phyloP scores from a whole-genome alignment of 495 filamentous ascomycete genomes.

The Sporormia fimetaria region DNA sequence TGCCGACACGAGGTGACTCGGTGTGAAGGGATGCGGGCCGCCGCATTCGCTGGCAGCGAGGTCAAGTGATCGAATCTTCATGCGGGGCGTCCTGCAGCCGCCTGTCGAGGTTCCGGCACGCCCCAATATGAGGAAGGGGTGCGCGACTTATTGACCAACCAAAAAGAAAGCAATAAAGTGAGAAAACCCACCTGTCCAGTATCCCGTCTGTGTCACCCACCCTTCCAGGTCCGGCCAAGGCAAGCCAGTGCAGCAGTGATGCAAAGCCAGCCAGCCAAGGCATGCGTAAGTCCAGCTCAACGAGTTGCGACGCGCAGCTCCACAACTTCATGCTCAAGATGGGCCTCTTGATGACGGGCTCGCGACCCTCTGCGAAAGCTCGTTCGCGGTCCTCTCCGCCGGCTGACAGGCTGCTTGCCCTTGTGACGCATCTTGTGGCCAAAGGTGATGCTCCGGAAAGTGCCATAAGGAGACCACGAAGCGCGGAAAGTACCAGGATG shows the following conservation, averaged over 20 bases:
- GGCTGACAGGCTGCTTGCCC: constrained; percentile 21
- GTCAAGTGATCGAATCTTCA: constrained; percentile 60
- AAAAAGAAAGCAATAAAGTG: constrained; percentile 17
- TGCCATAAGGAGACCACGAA: constrained; percentile 50
- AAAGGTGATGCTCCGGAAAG: constrained; percentile 43
- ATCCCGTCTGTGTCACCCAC: constrained; percentile 62
- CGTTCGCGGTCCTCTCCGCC: constrained; percentile 20
- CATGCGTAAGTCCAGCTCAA: constrained; percentile 66
- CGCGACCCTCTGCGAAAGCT: constrained; percentile 6
- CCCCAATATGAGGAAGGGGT: constrained; percentile 4
- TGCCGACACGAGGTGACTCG: constrained; percentile 32
- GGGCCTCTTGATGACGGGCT: constrained; percentile 44
- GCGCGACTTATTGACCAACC: constrained; percentile 16
- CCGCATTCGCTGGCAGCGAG: constrained; percentile 27
- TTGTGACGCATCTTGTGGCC: constrained; percentile 35
- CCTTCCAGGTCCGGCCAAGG: constrained; percentile 58
- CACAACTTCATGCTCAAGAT: constrained; percentile 63
- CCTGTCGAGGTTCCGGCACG: constrained; percentile 10
- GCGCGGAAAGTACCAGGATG: constrained; percentile 51
- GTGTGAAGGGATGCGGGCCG: constrained; percentile 19
- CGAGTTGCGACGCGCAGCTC: constrained; percentile 54
- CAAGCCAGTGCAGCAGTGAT: constrained; percentile 59
- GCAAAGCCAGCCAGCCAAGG: constrained; percentile 69
- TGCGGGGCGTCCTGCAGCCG: constrained; percentile 41
- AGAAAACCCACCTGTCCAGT: constrained; percentile 74